Base-by-base conservation (phyloP, 139 green algal genomes). In the Auxenochlorella pyrenoidosa region DNA sequence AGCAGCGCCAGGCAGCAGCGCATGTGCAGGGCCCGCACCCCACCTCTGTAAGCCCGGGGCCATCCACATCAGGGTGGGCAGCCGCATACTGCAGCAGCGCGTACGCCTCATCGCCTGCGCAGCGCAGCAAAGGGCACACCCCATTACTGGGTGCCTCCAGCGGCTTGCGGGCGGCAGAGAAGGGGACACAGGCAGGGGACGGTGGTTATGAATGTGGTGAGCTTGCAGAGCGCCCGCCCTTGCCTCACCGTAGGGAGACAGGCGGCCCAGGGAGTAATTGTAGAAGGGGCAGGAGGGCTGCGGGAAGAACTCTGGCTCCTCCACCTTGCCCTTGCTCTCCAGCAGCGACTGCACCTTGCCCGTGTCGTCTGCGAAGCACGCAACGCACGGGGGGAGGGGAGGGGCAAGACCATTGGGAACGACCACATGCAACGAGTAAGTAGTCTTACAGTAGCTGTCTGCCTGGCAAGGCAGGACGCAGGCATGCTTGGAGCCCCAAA, bases 221-320 rank as follows among this genome's bases (percentile, higher is more conserved):
- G n/a, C n/a, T n/a, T n/a, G n/a, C 28, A 15, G 32, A 19, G 16
- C 68, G 21, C 15, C 15, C 41, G 24, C 40, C 41, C 76, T n/a
- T n/a, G n/a, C n/a, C n/a, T 81, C 59, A 75, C 79, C 92, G n/a
- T 93, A 94, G 38, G 91, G 91, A 1, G 88, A 92, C 51, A 91
- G 83, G 10, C 38, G 32, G 28, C 91, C 91, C 18, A 84, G 87
- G 0, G 80, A 38, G 85, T 93, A 93, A 1, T 93, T 28, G 58
- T 95, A 95, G 51, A 92, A 94, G 12, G 87, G 89, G 81, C 88
- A 92, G 41, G 85, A 86, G 41, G 92, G 91, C 38, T 90, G 88
- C 24, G 91, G 77, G 32, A 90, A 90, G 70, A 95, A 95, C 77
- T 93, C 92, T 0, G 92, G 91, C 59, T 66, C 59, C 1, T 24